phyloP scores from a whole-genome alignment of 2,329 filamentous ascomycete genomes.

The Microdochium paspali region DNA sequence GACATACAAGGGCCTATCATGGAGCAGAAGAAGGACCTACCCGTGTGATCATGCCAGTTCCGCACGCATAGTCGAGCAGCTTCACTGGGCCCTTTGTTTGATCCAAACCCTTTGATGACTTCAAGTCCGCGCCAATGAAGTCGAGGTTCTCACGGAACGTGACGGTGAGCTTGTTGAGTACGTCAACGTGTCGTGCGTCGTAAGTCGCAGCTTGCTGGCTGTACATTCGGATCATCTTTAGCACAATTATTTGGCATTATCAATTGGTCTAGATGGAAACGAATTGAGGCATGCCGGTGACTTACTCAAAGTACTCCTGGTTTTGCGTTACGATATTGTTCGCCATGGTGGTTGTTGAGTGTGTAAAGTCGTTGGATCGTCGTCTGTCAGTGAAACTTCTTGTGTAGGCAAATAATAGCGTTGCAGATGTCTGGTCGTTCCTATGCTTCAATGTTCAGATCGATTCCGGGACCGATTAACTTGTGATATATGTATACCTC shows the following conservation, averaged over 20 bases:
- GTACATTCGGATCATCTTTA: neutral
- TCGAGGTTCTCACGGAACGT: conserved; percentile 42
- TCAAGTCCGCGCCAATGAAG: conserved; percentile 55
- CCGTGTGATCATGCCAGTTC: conserved; percentile 56
- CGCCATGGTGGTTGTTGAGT: neutral
- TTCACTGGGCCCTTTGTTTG: conserved; percentile 29
- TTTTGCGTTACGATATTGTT: conserved; percentile 25
- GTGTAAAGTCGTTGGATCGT: too few relatives aligned
- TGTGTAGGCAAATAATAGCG: too few relatives aligned
- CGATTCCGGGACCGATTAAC: too few relatives aligned
- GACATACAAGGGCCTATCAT: too few relatives aligned
- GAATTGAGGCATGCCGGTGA: conserved; percentile 1
- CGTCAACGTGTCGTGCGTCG: conserved; percentile 45
- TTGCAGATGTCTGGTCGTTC: neutral
- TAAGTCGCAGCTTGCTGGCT: conserved; percentile 46
- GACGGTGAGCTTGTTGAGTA: conserved; percentile 41
- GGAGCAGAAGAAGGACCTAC: conserved; percentile 28
- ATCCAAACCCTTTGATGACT: conserved; percentile 18
- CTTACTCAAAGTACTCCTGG: conserved; percentile 33
- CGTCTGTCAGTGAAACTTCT: too few relatives aligned
- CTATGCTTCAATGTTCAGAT: neutral
- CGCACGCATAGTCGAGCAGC: conserved; percentile 69
- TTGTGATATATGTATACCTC: neutral
- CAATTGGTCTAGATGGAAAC: too few relatives aligned
- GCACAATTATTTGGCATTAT: too few relatives aligned